Evolutionary conservation across 805 yeast species (phyloP).

Genomic region (Cyberlindnera suaveolens): DNA sequence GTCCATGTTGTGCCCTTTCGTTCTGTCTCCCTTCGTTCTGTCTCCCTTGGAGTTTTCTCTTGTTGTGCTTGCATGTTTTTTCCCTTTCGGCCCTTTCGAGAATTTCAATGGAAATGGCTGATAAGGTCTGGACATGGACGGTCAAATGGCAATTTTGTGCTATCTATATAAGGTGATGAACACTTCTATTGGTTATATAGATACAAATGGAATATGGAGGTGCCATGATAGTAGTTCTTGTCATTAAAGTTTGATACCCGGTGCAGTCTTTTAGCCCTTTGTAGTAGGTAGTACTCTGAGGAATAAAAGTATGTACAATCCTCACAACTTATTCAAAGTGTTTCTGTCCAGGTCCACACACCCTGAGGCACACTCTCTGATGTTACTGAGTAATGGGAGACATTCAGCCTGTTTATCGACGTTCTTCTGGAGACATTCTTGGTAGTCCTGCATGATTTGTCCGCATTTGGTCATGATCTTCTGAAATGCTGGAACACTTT

Average conservation of each 20-base stretch:
- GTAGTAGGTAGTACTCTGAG: neutral
- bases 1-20: too few relatives aligned
- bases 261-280: neutral
- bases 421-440: conserved; percentile 51
- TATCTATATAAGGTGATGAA: too few relatives aligned
- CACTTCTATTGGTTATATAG: too few relatives aligned
- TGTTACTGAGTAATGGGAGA: conserved; percentile 40
- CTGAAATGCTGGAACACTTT: conserved; percentile 60
- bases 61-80: too few relatives aligned
- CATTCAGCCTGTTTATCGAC: conserved; percentile 44
- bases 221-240: too few relatives aligned
- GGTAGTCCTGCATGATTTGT: conserved; percentile 53
- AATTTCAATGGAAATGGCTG: too few relatives aligned
- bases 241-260: neutral
- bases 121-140: too few relatives aligned
- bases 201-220: too few relatives aligned
- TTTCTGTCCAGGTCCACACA: conserved; percentile 26
- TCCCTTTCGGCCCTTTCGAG: too few relatives aligned
- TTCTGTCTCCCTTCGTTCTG: too few relatives aligned
- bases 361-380: conserved; percentile 58
- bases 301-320: neutral
- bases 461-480: conserved; percentile 60
- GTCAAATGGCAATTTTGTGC: too few relatives aligned
- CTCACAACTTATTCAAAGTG: conserved; percentile 10
- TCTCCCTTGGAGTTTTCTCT: too few relatives aligned